Base-by-base conservation (phyloP, 1,139 yeast genomes). In the Saccharomyces hybrid region DNA sequence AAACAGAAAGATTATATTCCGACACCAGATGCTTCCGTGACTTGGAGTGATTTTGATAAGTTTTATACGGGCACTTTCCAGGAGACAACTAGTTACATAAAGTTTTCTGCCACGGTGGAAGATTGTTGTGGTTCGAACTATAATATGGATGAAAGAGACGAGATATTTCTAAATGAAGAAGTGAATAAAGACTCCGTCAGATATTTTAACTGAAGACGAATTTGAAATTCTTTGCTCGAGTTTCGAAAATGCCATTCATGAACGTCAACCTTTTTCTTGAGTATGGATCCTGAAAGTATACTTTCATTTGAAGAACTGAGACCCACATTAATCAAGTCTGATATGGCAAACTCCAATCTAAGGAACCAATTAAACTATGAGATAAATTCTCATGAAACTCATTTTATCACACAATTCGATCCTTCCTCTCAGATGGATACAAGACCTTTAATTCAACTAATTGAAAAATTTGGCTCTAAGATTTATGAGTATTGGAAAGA, bases 71-170 rank as follows among this genome's bases (percentile, higher is more conserved):
- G 87, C 53, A 73, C 76, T 41, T 91, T 87, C 71, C 70, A 72
- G 9, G 85, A 84, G 59, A 97, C 98, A 0, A 83, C 83, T 28
- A 77, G 87, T 4, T 91, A 90, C 69, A 88, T 93, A 56, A 86
- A 90, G 63, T 87, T 88, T 63, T 87, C 96, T 54, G 96, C 97
- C 2, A 93, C 97, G 0, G 95, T 93, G 16, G 99, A 95, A 68
- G 98, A 93, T 67, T 86, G 96, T 26, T 78, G 84, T 21, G 97
- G 98, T 1, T 83, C 87, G 53, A 83, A 84, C 41, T 93, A 90
- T 71, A 86, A 86, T 70, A 82, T 95, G 87, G 99, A 95, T 71
- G 99, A 93, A 70, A 77, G 66, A 9, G 99, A 93, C 71, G 95
- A 84, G 47, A 79, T 72, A 57, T 91, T 86, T 67, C 71, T 88